Evolutionary conservation across 192 early-diverging fungal genomes (phyloP), one percentile per base, ranked within the genome.

Genomic region (Jimgerdemannia flammicorona): DNA sequence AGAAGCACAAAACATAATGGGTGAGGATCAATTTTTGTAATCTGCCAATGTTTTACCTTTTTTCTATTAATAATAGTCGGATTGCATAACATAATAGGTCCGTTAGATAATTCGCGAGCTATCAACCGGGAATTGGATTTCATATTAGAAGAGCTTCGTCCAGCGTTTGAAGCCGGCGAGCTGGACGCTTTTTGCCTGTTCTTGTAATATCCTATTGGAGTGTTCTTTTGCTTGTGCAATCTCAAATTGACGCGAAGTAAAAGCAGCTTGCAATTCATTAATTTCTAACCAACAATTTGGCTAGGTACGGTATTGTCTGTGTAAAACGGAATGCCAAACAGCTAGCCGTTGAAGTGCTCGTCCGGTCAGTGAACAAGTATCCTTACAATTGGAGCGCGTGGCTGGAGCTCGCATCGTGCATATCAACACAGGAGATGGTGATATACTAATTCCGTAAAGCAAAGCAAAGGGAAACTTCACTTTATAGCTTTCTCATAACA

Each of bases 341-440:
- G 29, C 78, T 81, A 70, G 91, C 94, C 3, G 77, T 83, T 54
- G 72, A 79, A 17, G 78, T 86, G 18, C 81, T 96, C 6, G 40
- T 95, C 18, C 75, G 86, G 69, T 93, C 96, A 9, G 80, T 99
- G 2, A 74, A 79, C 18, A 76, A 76, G 76, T 96, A 90, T 77
- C 93, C 90, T 41, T 95, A 84, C 82, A 95, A 96, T 79, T 98
- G 95, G 95, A 93, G 91, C 68, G 95, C 95, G 29, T 99, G 97
- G 97, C 76, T 88, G 68, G 94, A 93, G 64, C 82, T 98, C 2
- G 90, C 81, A 4, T 73, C 82, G 8, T 85, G 87, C 65, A 72
- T 93, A 6, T 77, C 82, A 66, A 74, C 82, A 4, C 75, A 74
- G 19, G 79, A 84, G n/a, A 77, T 78, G 70, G 80, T 75, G 71